Base-by-base conservation (phyloP, 169 alveolate species). In the Babesia divergens region DNA sequence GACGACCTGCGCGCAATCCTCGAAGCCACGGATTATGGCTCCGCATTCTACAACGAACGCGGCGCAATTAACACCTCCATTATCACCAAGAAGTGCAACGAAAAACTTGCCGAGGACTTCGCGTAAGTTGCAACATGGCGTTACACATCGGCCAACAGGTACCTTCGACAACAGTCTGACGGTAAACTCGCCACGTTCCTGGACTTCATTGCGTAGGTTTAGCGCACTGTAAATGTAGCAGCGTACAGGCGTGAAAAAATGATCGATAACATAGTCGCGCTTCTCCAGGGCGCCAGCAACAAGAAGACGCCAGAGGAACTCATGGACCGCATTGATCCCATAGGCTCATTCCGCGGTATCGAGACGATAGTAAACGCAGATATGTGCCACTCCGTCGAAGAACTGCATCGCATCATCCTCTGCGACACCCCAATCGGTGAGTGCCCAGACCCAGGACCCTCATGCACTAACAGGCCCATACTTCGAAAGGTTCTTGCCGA, bases 341-440 rank as follows among this genome's bases (percentile, higher is more conserved):
- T 97, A 28, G 99, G 99, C 34, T 96, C 93, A 92, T 96, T 97
- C 89, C 98, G 97, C 32, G 99, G 97, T 79, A 95, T 98, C 82
- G 94, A 94, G 65, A 96, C 98, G 32, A 91, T 98, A 35, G 89
- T 94, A 59, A 86, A 94, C 51, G 90, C 97, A 65, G 99, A 98
- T 74, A 74, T 93, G 60, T 93, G 97, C 60, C 95, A 95, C 47
- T 96, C 98, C 55, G 94, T 92, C 69, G 98, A 95, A 69, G 98
- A 95, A 46, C 94, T 98, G 66, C 96, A 97, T 77, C 94, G 96
- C 72, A 94, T 95, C 53, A 96, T 98, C 16, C 93, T 98, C 18
- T 92, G 97, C 54, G 99, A 98, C 83, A 95, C 99, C 32, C 99
- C 99, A 3, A 97, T 98, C 40, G 99, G 99, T 74, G 51, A 53